A percentile compares a stretch with the other conserved stretches of the same genome.
Conservation (phyloP, 495 filamentous ascomycete genomes). For the Hypoxylon perforatum region DNA sequence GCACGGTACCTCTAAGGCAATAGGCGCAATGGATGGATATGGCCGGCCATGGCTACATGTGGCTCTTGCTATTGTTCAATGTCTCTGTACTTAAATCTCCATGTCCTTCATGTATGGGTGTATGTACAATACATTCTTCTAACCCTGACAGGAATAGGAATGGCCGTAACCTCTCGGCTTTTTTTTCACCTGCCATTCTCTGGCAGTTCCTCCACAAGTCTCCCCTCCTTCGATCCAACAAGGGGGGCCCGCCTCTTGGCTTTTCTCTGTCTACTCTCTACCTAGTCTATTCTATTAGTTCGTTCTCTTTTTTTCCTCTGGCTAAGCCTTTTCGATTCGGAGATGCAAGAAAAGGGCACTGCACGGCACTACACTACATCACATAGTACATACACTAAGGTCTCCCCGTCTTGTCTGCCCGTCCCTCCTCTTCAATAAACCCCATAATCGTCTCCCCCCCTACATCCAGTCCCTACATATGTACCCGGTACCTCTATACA, state of each 20-base stretch:
- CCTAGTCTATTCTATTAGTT: background rate
- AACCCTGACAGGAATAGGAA: constrained; percentile 12
- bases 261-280: too few species aligned
- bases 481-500: constrained; percentile 1
- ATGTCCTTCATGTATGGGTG: background rate
- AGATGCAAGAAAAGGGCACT: background rate
- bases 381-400: too few species aligned
- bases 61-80: constrained; percentile 15
- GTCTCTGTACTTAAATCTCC: constrained; percentile 7
- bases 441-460: background rate
- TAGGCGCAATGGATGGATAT: background rate
- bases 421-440: background rate
- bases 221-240: constrained; percentile 38
- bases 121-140: constrained; percentile 3
- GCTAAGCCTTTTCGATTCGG: constrained; percentile 8
- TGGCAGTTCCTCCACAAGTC: constrained; percentile 38
- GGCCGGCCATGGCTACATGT: background rate
- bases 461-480: constrained; percentile 16
- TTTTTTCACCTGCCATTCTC: constrained; percentile 44
- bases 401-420: too few species aligned
- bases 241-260: constrained; percentile 5
- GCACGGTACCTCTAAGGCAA: too few species aligned
- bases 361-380: too few species aligned
- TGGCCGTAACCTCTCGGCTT: constrained; percentile 39
- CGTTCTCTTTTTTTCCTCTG: too few species aligned